Evolutionary conservation across 78 protist genomes (phyloP), one percentile per base, ranked within the genome.

Genomic region (Tieghemostelium lacteum): DNA sequence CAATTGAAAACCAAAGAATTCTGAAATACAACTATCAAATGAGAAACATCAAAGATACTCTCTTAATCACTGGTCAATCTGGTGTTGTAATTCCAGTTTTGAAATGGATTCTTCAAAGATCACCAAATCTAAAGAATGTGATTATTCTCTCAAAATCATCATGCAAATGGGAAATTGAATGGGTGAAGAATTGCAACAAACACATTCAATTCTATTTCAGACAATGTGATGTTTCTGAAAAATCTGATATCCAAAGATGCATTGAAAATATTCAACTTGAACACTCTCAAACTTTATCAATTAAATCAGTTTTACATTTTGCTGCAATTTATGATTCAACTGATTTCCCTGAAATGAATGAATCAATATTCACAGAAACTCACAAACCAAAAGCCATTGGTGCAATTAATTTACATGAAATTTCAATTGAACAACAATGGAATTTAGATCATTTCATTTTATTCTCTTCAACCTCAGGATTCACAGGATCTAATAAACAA

Each of bases 51-150:
- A 49, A 54, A 8, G 5, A 14, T 14, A 83, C 76, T 40, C 22
- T 83, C 3, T 58, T 83, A 63, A 45, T 83, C n/a, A 83, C 91
- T n/a, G 91, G 91, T 69, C 91, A 83, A 69, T 63, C 91, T 31
- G 91, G 91, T 83, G 58, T 83, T 69, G 91, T 78, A 0, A 50
- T 69, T 29, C 64, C 24, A 14, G 69, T 83, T n/a, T 52, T 83
- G 14, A 54, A 73, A 37, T 83, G 91, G 91, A 83, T 83, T 2
- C 65, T 83, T 28, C 34, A 61, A 22, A 61, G 57, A 34, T 34
- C 78, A 37, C 22, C 37, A 19, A 24, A 31, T 5, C 29, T 80
- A 0, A 58, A 39, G 10, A 36, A 83, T 58, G 50, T 83, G 3
- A 69, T 83, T 45, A 37, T 83, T 29, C 33, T 83, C 17, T 83